These are phyloP conservation scores for Gymnopilus junonius DNA, from an alignment of 768 basidiomycete species.

Conservation along the genomic window DNA sequence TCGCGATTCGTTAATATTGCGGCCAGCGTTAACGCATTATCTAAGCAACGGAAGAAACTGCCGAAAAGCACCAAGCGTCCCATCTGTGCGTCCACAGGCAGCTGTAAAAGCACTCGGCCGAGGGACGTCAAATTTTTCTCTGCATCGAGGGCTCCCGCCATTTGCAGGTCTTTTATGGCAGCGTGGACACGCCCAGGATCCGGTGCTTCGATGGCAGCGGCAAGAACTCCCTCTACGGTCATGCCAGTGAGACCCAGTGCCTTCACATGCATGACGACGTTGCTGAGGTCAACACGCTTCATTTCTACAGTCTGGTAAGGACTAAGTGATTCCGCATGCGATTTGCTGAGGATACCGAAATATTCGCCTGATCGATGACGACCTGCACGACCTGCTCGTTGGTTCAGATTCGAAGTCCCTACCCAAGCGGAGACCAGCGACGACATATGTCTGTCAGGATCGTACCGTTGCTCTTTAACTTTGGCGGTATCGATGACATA, in stretches of 20 bases:
- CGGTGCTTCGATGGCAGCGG: constrained; percentile 89
- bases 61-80: constrained; percentile 90
- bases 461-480: constrained; percentile 88
- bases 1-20: constrained; percentile 90
- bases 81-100: constrained; percentile 90
- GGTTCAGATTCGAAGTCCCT: constrained; percentile 87
- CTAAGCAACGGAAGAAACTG: constrained; percentile 90
- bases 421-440: constrained; percentile 92
- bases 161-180: constrained; percentile 78
- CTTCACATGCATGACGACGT: constrained; percentile 96
- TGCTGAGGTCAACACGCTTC: constrained; percentile 88
- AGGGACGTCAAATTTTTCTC: constrained; percentile 82
- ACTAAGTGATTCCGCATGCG: constrained; percentile 61
- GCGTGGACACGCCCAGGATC: constrained; percentile 71
- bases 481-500: constrained; percentile 91
- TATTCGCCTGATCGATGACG: constrained; percentile 92
- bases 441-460: constrained; percentile 87
- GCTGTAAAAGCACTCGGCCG: constrained; percentile 84
- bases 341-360: constrained; percentile 77
- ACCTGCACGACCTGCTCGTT: constrained; percentile 91
- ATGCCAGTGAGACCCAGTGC: constrained; percentile 88
- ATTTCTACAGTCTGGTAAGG: constrained; percentile 94
- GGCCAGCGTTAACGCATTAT: constrained; percentile 87
- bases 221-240: constrained; percentile 86
- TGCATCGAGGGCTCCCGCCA: constrained; percentile 86